Evolutionary conservation across 2,329 filamentous ascomycete genomes (phyloP).

Genomic region (Beauveria pseudobassiana): DNA sequence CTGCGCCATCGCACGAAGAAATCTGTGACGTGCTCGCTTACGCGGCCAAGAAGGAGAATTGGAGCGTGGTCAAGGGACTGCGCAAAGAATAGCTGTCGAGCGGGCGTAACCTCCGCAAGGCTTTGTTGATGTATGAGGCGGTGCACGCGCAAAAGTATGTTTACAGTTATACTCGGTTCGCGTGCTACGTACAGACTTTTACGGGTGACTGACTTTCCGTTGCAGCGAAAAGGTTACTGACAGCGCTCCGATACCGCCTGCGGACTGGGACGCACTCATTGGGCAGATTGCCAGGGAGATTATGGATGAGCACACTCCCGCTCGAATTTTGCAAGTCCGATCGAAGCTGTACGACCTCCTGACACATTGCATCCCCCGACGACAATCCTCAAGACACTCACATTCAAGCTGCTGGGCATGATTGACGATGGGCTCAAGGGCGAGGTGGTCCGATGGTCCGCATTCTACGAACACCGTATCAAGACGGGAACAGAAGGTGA

Average conservation of each 20-base stretch:
- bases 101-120: conserved; percentile 80
- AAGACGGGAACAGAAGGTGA: conserved; percentile 88
- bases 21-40: conserved; percentile 70
- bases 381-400: conserved; percentile 87
- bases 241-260: conserved; percentile 80
- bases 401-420: conserved; percentile 81
- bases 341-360: conserved; percentile 95
- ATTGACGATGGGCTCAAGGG: conserved; percentile 86
- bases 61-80: conserved; percentile 66
- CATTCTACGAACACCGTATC: conserved; percentile 94
- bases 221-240: conserved; percentile 82
- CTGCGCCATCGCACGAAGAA: conserved; percentile 77
- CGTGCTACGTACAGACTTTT: not conserved
- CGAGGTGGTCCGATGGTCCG: conserved; percentile 91
- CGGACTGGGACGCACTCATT: conserved; percentile 94
- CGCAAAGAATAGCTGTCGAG: conserved; percentile 87
- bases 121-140: conserved; percentile 93
- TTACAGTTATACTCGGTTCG: not conserved
- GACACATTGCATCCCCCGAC: conserved; percentile 93
- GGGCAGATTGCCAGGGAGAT: conserved; percentile 87
- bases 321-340: conserved; percentile 77
- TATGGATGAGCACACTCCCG: conserved; percentile 84
- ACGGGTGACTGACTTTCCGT: conserved; percentile 22
- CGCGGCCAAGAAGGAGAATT: conserved; percentile 71
- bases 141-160: conserved; percentile 93